A percentile compares a stretch with the other conserved stretches of the same genome.
Conservation (phyloP, 345 rosid genomes). For the Arabidopsis arenosa region DNA sequence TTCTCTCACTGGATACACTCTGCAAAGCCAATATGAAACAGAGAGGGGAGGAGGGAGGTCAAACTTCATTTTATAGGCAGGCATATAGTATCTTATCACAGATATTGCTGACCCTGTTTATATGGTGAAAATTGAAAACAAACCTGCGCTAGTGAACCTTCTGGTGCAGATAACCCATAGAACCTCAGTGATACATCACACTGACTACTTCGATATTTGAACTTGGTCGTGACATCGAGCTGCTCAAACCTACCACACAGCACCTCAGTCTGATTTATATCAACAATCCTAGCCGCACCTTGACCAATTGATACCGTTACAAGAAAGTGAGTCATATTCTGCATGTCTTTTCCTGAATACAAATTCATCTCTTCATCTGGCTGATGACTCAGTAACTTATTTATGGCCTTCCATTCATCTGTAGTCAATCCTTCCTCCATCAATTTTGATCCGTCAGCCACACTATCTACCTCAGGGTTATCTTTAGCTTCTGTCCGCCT, state of each 20-base stretch:
- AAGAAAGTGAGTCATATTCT: conserved; percentile 77
- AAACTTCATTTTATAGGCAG: conserved; percentile 35
- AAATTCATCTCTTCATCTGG: conserved; percentile 70
- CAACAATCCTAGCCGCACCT: conserved; percentile 88
- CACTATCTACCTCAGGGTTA: conserved; percentile 51
- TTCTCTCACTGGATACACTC: conserved; percentile 93
- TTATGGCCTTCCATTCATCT: conserved; percentile 96
- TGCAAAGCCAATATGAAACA: conserved; percentile 50
- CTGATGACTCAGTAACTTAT: conserved; percentile 90
- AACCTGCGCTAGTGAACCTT: conserved; percentile 98
- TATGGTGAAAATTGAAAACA: conserved; percentile 44
- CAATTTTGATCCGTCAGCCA: conserved; percentile 54
- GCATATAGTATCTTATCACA: conserved; percentile 12
- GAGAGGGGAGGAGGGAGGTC: conserved; percentile 29
- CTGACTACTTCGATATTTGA: conserved; percentile 73
- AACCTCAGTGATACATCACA: conserved; percentile 79
- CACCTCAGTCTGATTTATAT: conserved; percentile 70
- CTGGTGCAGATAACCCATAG: conserved; percentile 96
- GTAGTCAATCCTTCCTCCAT: conserved; percentile 77
- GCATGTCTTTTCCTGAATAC: conserved; percentile 81
- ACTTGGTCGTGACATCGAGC: conserved; percentile 79
- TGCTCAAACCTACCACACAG: conserved; percentile 95
- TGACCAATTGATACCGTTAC: conserved; percentile 77
- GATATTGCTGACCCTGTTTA: conserved; percentile 15
- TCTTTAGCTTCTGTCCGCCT: conserved; percentile 73